Evolutionary conservation across 2,329 filamentous ascomycete genomes (phyloP), one percentile per base, ranked within the genome.

Genomic region (Penicillium expansum): DNA sequence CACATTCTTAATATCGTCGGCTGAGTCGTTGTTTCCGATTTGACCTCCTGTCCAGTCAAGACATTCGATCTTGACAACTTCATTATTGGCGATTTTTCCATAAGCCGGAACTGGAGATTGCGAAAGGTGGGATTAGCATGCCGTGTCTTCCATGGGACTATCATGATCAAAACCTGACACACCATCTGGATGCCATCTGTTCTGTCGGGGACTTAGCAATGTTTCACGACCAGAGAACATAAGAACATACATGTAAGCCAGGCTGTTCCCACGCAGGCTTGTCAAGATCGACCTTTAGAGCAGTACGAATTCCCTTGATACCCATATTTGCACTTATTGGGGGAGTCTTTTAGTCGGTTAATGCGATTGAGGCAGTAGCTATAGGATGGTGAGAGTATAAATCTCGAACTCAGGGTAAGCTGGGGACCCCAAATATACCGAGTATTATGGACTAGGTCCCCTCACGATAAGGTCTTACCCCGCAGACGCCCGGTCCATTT

Each of bases 131-230:
- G 0, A 13, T 50, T 22, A 50, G 48, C 6, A 8, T 41, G 8
- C 2, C 0, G 1, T 22, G 13, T 7, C 27, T 18, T 11, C 37
- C n/a, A 50, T 16, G 9, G 7, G 9, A 8, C 5, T 24, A 11
- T 18, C 4, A 20, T 18, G 18, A 54, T 22, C 18, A 52, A 11
- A 24, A 24, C 22, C 30, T n/a, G 14, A 32, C 80, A 51, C 80
- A 92, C 90, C 88, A 63, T 96, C 92, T 35, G 92, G 92, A 70
- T 97, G 92, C 92, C 92, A 96, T 72, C 92, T 83, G 69, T 97
- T 97, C 89, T 91, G 62, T 44, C 2, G 14, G 24, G 27, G 2
- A 38, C 1, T 55, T 20, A 55, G 48, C 20, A 39, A n/a, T 33
- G 6, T 33, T 43, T 33, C 29, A 38, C 35, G 2, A 35, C 39